These are phyloP conservation scores for Monocercomonoides exilis DNA, from an alignment of 78 protist species.

Conservation along the genomic window DNA sequence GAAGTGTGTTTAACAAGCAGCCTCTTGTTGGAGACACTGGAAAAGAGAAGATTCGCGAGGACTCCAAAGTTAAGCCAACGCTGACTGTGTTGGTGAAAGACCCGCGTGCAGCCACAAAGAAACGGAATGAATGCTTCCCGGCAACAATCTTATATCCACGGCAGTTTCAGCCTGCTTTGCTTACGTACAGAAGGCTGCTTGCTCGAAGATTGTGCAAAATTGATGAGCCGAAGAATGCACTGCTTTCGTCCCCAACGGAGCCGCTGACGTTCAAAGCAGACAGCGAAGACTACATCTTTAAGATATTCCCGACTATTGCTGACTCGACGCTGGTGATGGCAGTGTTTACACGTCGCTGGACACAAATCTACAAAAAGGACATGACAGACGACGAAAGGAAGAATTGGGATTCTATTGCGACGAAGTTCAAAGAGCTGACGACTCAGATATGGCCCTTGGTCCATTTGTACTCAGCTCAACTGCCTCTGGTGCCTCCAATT, in stretches of 20 bases:
- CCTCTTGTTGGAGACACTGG: no score
- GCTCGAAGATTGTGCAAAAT: background rate
- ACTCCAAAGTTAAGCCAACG: background rate
- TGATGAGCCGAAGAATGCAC: background rate
- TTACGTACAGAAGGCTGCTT: background rate
- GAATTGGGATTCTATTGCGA: background rate
- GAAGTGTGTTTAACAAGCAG: background rate
- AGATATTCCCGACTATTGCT: background rate
- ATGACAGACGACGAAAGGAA: background rate
- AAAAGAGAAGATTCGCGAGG: background rate
- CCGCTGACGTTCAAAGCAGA: constrained; percentile 1
- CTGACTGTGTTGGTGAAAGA: background rate
- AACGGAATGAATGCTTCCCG: background rate
- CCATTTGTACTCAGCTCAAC: background rate
- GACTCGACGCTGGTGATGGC: background rate
- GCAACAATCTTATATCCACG: background rate
- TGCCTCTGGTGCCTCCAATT: background rate
- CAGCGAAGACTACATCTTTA: background rate
- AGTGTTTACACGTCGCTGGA: background rate
- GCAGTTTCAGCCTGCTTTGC: background rate
- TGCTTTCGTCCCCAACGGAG: background rate
- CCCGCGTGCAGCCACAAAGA: background rate
- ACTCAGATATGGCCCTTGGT: background rate
- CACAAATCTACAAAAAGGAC: background rate
- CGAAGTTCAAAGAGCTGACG: background rate